Percentiles rank a stretch among this genome's conserved stretches.
phyloP scores from a whole-genome alignment of 192 early-diverging fungal genomes.

The Entomortierella lignicola region DNA sequence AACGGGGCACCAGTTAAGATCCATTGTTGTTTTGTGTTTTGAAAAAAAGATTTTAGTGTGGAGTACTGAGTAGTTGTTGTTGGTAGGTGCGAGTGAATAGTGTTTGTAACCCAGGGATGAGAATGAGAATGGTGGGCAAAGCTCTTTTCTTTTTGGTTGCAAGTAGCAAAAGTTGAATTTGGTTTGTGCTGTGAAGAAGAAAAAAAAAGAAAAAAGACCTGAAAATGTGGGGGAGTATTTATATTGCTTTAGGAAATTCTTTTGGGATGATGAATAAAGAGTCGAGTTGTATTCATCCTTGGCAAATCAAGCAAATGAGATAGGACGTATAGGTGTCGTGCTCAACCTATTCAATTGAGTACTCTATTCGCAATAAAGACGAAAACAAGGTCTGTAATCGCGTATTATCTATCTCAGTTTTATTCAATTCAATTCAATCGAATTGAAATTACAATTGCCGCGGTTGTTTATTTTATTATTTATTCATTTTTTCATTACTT shows the following conservation, averaged over 20 bases:
- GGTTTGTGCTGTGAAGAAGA: conserved; percentile 43
- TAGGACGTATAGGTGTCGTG: too few relatives aligned
- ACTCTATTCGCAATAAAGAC: conserved; percentile 4
- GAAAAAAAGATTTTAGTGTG: neutral
- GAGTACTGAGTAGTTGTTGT: neutral
- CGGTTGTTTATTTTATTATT: too few relatives aligned
- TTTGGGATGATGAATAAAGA: conserved; percentile 10
- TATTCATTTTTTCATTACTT: too few relatives aligned
- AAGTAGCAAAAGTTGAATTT: conserved; percentile 1
- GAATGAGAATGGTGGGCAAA: neutral
- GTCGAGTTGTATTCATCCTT: conserved; percentile 3
- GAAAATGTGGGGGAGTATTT: conserved; percentile 38
- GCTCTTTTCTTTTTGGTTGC: neutral
- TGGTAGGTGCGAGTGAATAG: neutral
- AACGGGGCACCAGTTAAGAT: conserved; percentile 58
- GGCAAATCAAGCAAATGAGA: neutral
- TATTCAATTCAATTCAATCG: neutral
- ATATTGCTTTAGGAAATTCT: conserved; percentile 7
- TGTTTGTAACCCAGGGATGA: neutral
- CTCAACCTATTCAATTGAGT: conserved; percentile 8
- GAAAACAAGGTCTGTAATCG: neutral
- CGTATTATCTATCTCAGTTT: neutral
- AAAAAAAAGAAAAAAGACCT: conserved; percentile 10
- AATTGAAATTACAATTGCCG: too few relatives aligned
- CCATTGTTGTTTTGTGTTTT: conserved; percentile 26